Evolutionary conservation across 2,329 filamentous ascomycete species (phyloP).

Genomic region (Paraconiothyrium brasiliense): DNA sequence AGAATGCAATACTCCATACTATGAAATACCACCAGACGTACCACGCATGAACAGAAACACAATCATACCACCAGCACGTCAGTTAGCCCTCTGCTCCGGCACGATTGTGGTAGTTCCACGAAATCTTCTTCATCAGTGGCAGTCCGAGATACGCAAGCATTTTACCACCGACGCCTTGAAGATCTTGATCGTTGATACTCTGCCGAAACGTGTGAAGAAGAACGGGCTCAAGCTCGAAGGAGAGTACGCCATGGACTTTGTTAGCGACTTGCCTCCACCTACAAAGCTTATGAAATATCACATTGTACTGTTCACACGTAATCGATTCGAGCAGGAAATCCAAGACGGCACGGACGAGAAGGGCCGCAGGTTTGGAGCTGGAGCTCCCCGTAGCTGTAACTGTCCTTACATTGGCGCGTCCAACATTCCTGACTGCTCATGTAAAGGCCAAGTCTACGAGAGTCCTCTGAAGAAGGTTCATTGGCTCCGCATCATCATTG

Average conservation of each 20-base stretch:
- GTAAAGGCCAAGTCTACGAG: slow-evolving; percentile 55
- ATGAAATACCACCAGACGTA: slow-evolving; percentile 53
- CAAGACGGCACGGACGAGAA: slow-evolving; percentile 59
- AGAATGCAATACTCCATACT: slow-evolving; percentile 47
- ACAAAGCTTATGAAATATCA: slow-evolving; percentile 73
- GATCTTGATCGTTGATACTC: slow-evolving; percentile 67
- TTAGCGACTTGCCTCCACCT: slow-evolving; percentile 64
- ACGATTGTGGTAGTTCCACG: slow-evolving; percentile 83
- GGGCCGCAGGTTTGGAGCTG: slow-evolving; percentile 50
- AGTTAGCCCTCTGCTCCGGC: slow-evolving; percentile 71
- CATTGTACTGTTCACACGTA: slow-evolving; percentile 79
- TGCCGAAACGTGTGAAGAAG: slow-evolving; percentile 33
- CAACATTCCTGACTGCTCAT: slow-evolving; percentile 56
- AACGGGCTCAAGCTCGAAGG: slow-evolving; percentile 21
- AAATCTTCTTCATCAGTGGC: slow-evolving; percentile 87
- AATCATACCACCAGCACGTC: slow-evolving; percentile 52
- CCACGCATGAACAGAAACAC: slow-evolving; percentile 55
- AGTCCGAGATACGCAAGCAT: slow-evolving; percentile 81
- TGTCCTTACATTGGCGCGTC: slow-evolving; percentile 57
- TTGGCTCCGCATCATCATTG: slow-evolving; percentile 89
- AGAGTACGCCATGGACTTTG: slow-evolving; percentile 39
- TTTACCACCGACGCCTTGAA: slow-evolving; percentile 67
- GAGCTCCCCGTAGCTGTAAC: slow-evolving; percentile 35
- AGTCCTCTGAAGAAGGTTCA: slow-evolving; percentile 76
- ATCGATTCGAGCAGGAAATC: slow-evolving; percentile 75